Evolutionary conservation across 2,329 filamentous ascomycete species (phyloP).

Genomic region (Pseudogymnoascus sp.): DNA sequence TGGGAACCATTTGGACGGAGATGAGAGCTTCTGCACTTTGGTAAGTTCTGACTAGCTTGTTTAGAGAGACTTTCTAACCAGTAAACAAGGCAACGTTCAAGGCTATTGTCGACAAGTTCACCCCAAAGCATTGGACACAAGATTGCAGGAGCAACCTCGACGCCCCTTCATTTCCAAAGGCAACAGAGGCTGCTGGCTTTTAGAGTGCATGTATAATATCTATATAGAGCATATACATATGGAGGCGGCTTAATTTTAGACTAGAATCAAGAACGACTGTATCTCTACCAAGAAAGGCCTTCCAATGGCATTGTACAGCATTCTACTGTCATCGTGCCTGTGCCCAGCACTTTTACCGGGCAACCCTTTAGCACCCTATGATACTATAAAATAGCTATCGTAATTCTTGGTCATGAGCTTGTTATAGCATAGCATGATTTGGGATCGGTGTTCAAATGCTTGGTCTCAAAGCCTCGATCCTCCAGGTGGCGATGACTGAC

Average conservation of each 20-base stretch:
- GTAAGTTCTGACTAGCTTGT: constrained; percentile 37
- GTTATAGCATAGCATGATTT: neutral
- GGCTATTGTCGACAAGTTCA: constrained; percentile 80
- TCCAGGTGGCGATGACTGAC: neutral
- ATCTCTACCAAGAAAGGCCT: neutral
- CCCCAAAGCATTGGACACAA: constrained; percentile 67
- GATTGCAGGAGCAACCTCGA: constrained; percentile 53
- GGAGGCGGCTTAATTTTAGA: neutral
- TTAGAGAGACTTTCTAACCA: neutral
- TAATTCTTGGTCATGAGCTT: neutral
- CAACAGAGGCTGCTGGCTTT: constrained; percentile 26
- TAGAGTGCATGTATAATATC: constrained; percentile 13
- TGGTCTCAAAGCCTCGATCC: constrained; percentile 12
- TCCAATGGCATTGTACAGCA: neutral
- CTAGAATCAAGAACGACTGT: neutral
- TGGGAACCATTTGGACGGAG: constrained; percentile 77
- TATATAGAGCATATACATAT: neutral
- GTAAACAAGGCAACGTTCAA: constrained; percentile 71
- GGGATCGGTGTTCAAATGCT: neutral
- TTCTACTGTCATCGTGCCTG: neutral
- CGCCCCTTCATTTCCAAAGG: constrained; percentile 23
- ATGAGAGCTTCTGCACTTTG: constrained; percentile 85
- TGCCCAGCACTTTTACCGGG: neutral
- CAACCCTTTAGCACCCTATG: neutral
- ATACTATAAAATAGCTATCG: neutral